phyloP scores from a whole-genome alignment of 371 early-diverging fungal species.

The Apophysomyces elegans region DNA sequence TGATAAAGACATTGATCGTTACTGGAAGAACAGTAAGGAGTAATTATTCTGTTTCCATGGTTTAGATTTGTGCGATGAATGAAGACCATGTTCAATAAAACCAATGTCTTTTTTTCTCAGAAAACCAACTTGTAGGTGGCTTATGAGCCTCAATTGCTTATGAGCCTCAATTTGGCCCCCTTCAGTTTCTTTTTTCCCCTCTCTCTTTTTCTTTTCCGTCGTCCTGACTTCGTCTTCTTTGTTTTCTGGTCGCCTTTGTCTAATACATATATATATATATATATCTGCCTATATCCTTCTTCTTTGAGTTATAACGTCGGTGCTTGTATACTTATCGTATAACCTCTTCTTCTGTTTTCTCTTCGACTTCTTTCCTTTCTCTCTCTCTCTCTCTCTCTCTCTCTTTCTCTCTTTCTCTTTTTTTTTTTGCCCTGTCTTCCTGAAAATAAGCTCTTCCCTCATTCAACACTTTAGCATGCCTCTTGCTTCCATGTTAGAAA shows the following conservation, averaged over 20 bases:
- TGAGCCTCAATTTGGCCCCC: background rate
- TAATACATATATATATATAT: too few relatives aligned
- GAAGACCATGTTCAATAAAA: conserved; percentile 3
- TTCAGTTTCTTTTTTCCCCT: conserved; percentile 14
- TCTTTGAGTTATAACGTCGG: conserved; percentile 3
- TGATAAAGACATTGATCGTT: background rate
- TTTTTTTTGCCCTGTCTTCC: background rate
- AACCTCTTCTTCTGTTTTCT: background rate
- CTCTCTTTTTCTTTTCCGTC: background rate
- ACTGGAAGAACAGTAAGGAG: background rate
- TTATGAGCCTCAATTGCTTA: conserved; percentile 1
- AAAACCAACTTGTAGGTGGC: background rate
- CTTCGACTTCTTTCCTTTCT: background rate
- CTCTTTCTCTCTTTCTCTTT: background rate
- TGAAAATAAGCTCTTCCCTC: conserved; percentile 3
- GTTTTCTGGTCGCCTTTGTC: too few relatives aligned
- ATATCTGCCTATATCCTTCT: background rate
- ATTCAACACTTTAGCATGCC: conserved; percentile 20
- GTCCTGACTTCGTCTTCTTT: background rate
- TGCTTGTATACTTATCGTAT: background rate
- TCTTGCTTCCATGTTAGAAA: conserved; percentile 34
- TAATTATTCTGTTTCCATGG: background rate
- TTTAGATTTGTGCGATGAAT: conserved; percentile 9
- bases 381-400: background rate
- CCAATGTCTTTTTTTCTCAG: background rate